These are phyloP conservation scores for Gliomastix tumulicola DNA, from an alignment of 2,329 filamentous ascomycete genomes.

Conservation along the genomic window DNA sequence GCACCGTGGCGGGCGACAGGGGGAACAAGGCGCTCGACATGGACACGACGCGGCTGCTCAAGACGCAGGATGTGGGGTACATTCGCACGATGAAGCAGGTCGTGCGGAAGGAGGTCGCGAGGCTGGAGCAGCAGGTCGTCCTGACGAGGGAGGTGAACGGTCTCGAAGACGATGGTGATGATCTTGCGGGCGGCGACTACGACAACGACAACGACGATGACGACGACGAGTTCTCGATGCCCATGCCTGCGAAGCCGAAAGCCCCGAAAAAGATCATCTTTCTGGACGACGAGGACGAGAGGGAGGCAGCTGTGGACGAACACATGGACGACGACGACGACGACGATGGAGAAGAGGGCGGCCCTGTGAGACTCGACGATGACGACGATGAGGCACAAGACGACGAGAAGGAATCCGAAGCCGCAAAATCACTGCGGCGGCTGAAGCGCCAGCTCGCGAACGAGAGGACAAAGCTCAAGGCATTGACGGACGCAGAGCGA, in stretches of 20 bases:
- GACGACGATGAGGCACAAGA: constrained; percentile 16
- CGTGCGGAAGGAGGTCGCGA: constrained; percentile 48
- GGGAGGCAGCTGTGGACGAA: constrained; percentile 19
- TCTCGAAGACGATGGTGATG: constrained; percentile 23
- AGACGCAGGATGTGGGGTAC: constrained; percentile 64
- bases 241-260: constrained; percentile 17
- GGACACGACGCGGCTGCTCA: constrained; percentile 55
- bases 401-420: constrained; percentile 12
- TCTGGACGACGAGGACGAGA: constrained; percentile 29
- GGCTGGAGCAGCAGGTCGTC: constrained; percentile 46
- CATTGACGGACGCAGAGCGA: constrained; percentile 47
- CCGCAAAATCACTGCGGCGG: constrained; percentile 31
- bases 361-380: constrained; percentile 12
- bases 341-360: not conserved
- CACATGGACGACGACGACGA: constrained; percentile 22
- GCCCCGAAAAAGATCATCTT: constrained; percentile 46
- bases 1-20: constrained; percentile 50
- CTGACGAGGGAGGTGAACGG: constrained; percentile 29
- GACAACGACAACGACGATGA: constrained; percentile 25
- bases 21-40: constrained; percentile 48
- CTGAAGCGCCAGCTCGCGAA: constrained; percentile 40
- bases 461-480: constrained; percentile 49
- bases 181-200: constrained; percentile 20
- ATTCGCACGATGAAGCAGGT: constrained; percentile 56
- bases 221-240: constrained; percentile 19